Evolutionary conservation across 108 stramenopile genomes (phyloP), one percentile per base, ranked within the genome.

Genomic region (Aurantiochytrium sp.): DNA sequence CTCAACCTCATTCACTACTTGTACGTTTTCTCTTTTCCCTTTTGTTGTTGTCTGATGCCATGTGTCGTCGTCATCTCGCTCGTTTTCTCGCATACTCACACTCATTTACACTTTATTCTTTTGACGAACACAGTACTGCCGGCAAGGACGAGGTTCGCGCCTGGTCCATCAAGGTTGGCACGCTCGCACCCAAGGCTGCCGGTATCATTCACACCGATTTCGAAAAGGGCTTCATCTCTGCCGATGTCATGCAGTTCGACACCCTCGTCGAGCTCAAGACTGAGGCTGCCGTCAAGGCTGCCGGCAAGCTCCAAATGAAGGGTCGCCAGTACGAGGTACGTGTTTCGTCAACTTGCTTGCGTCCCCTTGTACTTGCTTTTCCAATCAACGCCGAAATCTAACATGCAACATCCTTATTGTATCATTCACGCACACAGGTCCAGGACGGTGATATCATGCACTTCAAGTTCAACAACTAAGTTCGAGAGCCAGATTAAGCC

Each of bases 191-290:
- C 5, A 96, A 98, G 90, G 98, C 97, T n/a, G 97, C 98, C 49
- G 98, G 98, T 47, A 97, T 97, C 44, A 99, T 99, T 90, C 99
- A 99, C 93, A 96, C 97, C 4, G 99, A 99, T 92, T 99, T 99
- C 91, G 99, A 99, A 93, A 93, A 97, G 72, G 98, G 98, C 55
- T 99, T 99, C 91, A 99, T 99, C 93, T 97, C 97, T 90, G 99
- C 98, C 5, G 99, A 99, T 89, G 96, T 98, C n/a, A 94, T 94
- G 89, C 93, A 94, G 58, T 99, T 96, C 93, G 97, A 97, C 58
- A 98, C 99, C 92, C 97, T 99, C 91, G 98, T 99, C 92, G 96
- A 95, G 51, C 93, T 96, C 58, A 91, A 92, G 47, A 97, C 96
- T 91, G 97, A 97, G 97, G 97, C 98, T 10, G 96, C 96, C 87